These are phyloP conservation scores for Naegleria gruberi DNA, from an alignment of 208 protist genomes.

Conservation along the genomic window DNA sequence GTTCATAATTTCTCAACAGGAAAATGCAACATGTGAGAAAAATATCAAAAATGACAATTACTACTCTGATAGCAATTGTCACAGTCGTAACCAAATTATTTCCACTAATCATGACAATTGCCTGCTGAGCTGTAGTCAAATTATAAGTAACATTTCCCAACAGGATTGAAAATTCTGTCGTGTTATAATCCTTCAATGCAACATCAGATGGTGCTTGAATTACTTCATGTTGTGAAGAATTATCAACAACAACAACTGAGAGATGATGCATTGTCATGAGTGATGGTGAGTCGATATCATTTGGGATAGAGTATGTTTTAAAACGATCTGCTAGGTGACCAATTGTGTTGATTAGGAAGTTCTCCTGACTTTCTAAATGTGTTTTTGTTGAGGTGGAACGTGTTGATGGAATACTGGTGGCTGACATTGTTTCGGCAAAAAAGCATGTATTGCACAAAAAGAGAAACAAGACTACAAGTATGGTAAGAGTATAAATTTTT, in stretches of 20 bases:
- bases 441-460: too few species aligned
- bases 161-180: background rate
- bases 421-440: too few species aligned
- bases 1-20: background rate
- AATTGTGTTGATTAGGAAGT: too few species aligned
- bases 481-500: too few species aligned
- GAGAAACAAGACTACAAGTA: too few species aligned
- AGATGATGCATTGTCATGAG: background rate
- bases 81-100: background rate
- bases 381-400: too few species aligned
- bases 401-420: too few species aligned
- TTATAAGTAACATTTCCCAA: background rate
- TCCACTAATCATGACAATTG: background rate
- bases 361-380: too few species aligned
- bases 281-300: too few species aligned
- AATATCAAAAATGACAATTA: background rate
- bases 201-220: background rate
- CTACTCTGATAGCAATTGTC: background rate
- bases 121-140: background rate
- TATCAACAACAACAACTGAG: background rate
- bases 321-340: too few species aligned
- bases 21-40: background rate
- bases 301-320: too few species aligned
- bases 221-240: background rate
- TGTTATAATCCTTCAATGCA: background rate